phyloP scores from a whole-genome alignment of 345 rosid genomes.

The Bruguiera gymnorhiza region DNA sequence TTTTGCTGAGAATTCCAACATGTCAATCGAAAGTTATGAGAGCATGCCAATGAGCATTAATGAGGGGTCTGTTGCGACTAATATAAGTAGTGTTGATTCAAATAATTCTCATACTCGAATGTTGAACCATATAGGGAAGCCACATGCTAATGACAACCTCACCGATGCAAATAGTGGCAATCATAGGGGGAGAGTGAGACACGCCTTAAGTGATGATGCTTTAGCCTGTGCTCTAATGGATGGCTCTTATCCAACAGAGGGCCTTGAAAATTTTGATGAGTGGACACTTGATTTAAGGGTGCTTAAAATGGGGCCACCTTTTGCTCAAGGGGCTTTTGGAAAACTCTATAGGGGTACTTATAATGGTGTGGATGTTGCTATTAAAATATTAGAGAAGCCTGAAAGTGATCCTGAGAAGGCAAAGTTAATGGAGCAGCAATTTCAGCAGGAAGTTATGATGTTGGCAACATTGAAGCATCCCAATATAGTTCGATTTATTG shows the following conservation, averaged over 20 bases:
- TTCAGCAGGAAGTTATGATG: conserved; percentile 48
- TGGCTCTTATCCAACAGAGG: conserved; percentile 26
- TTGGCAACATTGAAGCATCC: conserved; percentile 40
- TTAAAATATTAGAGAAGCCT: conserved; percentile 48
- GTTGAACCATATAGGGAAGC: not conserved
- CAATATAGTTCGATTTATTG: conserved; percentile 42
- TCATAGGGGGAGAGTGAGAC: conserved; percentile 31
- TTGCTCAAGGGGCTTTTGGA: conserved; percentile 51
- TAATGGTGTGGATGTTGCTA: conserved; percentile 43
- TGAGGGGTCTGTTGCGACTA: conserved; percentile 40
- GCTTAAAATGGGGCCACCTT: conserved; percentile 43
- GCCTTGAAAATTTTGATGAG: conserved; percentile 37
- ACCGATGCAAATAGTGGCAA: conserved; percentile 31
- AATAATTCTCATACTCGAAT: conserved; percentile 32
- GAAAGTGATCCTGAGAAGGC: conserved; percentile 33
- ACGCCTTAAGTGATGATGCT: conserved; percentile 40
- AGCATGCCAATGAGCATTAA: conserved; percentile 1
- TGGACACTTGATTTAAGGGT: conserved; percentile 43
- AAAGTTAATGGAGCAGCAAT: conserved; percentile 42
- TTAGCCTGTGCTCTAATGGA: conserved; percentile 43
- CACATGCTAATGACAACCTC: conserved; percentile 30
- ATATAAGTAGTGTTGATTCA: conserved; percentile 41
- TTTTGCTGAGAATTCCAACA: not conserved
- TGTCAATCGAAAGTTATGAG: not conserved
- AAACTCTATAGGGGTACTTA: conserved; percentile 45